Evolutionary conservation across 495 filamentous ascomycete genomes (phyloP).

Genomic region (Lichenothelia convexa): DNA sequence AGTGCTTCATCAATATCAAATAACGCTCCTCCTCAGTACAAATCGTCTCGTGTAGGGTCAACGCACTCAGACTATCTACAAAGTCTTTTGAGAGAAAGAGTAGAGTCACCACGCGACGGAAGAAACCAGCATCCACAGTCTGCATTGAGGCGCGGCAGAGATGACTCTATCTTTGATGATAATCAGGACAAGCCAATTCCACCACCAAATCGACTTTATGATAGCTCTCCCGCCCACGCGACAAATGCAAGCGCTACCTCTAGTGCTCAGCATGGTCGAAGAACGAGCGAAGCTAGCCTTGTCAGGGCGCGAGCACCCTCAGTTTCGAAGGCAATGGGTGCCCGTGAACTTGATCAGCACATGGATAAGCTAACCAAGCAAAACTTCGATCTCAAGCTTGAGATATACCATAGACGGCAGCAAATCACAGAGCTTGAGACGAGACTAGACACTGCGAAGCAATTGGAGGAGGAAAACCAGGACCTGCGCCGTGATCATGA

Average conservation of each 20-base stretch:
- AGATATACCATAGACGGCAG: constrained; percentile 52
- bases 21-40: too few species aligned
- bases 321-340: constrained; percentile 6
- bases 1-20: too few species aligned
- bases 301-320: background rate
- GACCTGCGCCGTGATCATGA: constrained; percentile 37
- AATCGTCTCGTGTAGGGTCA: too few species aligned
- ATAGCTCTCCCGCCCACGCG: constrained; percentile 7
- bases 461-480: constrained; percentile 14
- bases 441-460: constrained; percentile 32
- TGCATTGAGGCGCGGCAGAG: constrained; percentile 2
- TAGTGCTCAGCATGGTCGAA: background rate
- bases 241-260: background rate
- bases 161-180: constrained; percentile 12
- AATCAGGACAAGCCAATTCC: constrained; percentile 7
- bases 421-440: constrained; percentile 39
- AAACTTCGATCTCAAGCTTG: constrained; percentile 80
- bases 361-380: constrained; percentile 52
- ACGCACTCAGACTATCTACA: constrained; percentile 10
- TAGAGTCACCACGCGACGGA: constrained; percentile 6
- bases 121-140: constrained; percentile 8
- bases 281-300: background rate
- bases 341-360: constrained; percentile 14
- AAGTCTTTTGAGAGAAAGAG: constrained; percentile 8
- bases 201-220: constrained; percentile 1